Base-by-base conservation (phyloP, 2,329 filamentous ascomycete species). In the Trichoderma sp. region DNA sequence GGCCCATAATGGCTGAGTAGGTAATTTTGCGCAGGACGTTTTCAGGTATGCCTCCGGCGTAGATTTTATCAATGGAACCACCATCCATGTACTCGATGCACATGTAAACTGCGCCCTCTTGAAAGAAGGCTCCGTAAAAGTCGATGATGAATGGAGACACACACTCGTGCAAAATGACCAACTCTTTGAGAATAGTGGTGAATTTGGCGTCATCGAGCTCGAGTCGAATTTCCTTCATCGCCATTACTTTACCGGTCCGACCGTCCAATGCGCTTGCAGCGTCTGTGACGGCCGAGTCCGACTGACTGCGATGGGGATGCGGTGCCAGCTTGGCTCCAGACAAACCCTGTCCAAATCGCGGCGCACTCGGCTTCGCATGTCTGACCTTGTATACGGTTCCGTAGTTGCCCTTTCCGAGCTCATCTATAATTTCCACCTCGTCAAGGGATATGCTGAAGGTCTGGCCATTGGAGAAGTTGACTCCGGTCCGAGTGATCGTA, bases 51-150 rank as follows among this genome's bases (percentile, higher is more conserved):
- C 96, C 96, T 73, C 95, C 93, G 12, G 88, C 88, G 80, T 99
- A 99, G 14, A 99, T 84, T 81, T 98, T 98, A 85, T 99, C 96
- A 79, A 98, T 95, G 47, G 95, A 98, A 8, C 96, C 96, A 61
- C 96, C 96, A 79, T 99, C 95, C 96, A 99, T 99, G 82, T 94
- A 97, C 83, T 99, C 96, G 81, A 99, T 97, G 83, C 96, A 99
- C 81, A 99, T 98, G 82, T 99, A 99, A 2, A 99, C 96, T 0
- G 96, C 96, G 32, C 96, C 95, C 84, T 99, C 96, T 79, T 99
- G 96, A 86, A 98, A 99, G 81, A 99, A 99, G 6, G 96, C 96
- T 1, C 96, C 96, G 80, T 98, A 99, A 78, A 99, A 99, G 79
- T 99, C 95, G 81, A 99, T 96, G 76, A 99, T 98, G 82, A 95